Percentiles rank a stretch among this genome's conserved stretches.
Conservation (phyloP, 345 rosid genomes). For the Salix dunnii region DNA sequence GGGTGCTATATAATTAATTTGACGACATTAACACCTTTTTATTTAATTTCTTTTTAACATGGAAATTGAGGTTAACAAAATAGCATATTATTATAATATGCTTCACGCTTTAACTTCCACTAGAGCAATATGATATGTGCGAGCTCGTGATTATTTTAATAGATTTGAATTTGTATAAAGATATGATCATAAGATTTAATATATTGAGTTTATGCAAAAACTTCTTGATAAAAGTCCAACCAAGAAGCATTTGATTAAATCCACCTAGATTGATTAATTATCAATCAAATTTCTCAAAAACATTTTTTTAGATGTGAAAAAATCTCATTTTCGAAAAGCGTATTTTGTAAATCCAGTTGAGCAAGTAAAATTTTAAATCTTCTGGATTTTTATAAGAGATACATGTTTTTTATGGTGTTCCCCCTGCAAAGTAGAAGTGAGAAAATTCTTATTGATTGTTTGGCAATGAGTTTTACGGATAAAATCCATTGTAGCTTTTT, state of each 20-base stretch:
- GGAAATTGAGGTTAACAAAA: neutral
- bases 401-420: no score
- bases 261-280: neutral
- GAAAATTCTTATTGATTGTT: no score
- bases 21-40: slow-evolving; percentile 8
- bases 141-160: neutral
- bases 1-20: slow-evolving; percentile 2
- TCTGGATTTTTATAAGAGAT: no score
- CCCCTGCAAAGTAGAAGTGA: no score
- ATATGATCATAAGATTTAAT: neutral
- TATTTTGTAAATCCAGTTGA: no score
- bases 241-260: no score
- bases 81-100: neutral
- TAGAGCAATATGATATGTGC: neutral
- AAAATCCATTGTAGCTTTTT: no score
- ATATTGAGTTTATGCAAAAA: no score
- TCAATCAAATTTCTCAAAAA: neutral
- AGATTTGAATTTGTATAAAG: neutral
- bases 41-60: neutral
- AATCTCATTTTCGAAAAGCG: no score
- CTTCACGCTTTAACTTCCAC: neutral
- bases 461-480: no score
- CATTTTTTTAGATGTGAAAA: neutral
- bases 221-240: no score
- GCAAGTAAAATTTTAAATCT: no score